Evolutionary conservation across 148 eudicot species (phyloP).

Genomic region (Rhododendron ovatum): DNA sequence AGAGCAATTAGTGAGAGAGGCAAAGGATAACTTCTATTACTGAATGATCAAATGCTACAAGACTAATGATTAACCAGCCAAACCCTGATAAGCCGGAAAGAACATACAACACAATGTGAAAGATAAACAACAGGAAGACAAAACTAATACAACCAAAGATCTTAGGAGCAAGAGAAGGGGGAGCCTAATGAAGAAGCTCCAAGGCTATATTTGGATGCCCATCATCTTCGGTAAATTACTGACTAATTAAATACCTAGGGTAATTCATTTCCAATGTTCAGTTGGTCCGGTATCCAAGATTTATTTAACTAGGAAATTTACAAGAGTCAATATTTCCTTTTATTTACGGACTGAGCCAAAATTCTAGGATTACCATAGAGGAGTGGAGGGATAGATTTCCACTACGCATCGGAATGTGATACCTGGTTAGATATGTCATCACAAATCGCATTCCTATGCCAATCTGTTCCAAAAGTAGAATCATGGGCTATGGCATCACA

Average conservation of each 20-base stretch:
- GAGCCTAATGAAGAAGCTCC: not conserved
- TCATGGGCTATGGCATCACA: not conserved
- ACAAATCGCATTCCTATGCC: not conserved
- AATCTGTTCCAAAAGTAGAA: not conserved
- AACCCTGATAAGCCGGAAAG: not conserved
- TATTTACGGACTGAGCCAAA: not conserved
- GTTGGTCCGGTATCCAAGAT: not conserved
- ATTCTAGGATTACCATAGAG: not conserved
- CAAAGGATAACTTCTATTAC: too few species aligned
- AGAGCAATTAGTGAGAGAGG: too few species aligned
- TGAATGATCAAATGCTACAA: not conserved
- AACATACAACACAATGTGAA: not conserved
- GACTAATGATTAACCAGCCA: not conserved
- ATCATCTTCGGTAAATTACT: not conserved
- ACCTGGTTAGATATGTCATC: not conserved
- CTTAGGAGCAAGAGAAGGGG: not conserved
- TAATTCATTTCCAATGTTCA: not conserved
- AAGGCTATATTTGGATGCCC: not conserved
- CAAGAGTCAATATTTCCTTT: not conserved
- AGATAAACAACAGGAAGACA: not conserved
- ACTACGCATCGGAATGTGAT: not conserved
- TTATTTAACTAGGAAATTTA: not conserved
- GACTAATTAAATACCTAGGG: not conserved
- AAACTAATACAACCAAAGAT: not conserved
- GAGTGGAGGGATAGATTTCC: not conserved